These are phyloP conservation scores for Volvox reticuliferus DNA, from an alignment of 139 green algal species.

Conservation along the genomic window DNA sequence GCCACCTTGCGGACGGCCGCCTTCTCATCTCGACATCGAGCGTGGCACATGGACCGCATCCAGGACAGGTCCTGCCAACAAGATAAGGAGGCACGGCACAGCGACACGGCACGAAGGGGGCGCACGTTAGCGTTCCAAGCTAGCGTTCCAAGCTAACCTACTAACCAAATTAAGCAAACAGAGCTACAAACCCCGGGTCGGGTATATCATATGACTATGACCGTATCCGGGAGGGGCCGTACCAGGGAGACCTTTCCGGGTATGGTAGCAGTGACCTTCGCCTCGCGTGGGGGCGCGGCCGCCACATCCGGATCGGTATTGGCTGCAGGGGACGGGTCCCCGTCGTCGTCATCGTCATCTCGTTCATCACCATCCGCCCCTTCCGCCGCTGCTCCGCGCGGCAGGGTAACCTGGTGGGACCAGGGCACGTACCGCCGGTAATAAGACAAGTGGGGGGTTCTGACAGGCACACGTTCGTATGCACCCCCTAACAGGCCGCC, in stretches of 20 bases:
- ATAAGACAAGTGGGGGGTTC: too few species aligned
- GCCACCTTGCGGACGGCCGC: slow-evolving; percentile 77
- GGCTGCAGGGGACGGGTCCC: neutral
- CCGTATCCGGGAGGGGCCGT: too few species aligned
- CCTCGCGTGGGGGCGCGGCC: slow-evolving; percentile 31
- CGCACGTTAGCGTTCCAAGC: neutral
- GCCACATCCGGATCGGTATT: neutral
- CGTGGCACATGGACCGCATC: slow-evolving; percentile 62
- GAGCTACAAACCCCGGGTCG: too few species aligned
- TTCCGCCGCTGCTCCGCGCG: neutral
- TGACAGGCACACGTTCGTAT: too few species aligned
- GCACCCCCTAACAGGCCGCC: too few species aligned
- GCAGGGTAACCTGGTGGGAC: neutral
- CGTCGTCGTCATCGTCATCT: slow-evolving; percentile 25
- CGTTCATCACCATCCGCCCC: neutral
- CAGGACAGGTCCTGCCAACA: slow-evolving; percentile 62
- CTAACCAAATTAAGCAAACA: too few species aligned
- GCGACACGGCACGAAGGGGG: neutral
- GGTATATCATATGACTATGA: too few species aligned
- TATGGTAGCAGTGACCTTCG: slow-evolving; percentile 22
- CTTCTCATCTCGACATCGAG: slow-evolving; percentile 77
- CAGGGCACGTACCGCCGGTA: too few species aligned
- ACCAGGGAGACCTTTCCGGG: slow-evolving; percentile 13
- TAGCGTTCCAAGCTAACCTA: too few species aligned
- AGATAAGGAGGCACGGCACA: neutral